Evolutionary conservation across 2,329 filamentous ascomycete species (phyloP).

Genomic region (Ophiocordyceps australis): DNA sequence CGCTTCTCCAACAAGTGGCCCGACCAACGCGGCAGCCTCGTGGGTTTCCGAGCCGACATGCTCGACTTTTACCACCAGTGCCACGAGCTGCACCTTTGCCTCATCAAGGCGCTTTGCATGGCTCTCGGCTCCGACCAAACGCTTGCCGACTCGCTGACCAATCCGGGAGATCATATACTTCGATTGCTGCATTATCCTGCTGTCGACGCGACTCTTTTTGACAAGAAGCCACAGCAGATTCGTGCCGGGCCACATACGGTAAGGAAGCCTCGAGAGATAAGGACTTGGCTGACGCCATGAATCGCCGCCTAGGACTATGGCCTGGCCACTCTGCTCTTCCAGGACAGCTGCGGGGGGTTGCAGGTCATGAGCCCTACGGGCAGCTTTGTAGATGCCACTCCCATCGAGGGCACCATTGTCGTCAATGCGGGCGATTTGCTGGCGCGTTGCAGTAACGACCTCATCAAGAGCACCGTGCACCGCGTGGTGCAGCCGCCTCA

Average conservation of each 20-base stretch:
- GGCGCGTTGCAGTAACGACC: constrained; percentile 78
- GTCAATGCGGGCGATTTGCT: constrained; percentile 81
- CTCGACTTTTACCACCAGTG: constrained; percentile 55
- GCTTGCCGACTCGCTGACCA: constrained; percentile 64
- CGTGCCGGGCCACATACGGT: constrained; percentile 60
- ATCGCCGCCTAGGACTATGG: constrained; percentile 40
- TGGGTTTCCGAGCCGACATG: constrained; percentile 56
- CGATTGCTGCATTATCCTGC: constrained; percentile 62
- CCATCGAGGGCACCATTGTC: constrained; percentile 66
- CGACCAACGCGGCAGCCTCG: constrained; percentile 18
- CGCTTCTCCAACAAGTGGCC: constrained; percentile 67
- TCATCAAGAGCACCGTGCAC: constrained; percentile 79
- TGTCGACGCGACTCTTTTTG: constrained; percentile 47
- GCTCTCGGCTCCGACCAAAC: constrained; percentile 52
- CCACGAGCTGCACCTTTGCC: constrained; percentile 52
- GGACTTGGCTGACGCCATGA: no score
- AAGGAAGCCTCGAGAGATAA: no score
- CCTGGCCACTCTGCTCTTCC: constrained; percentile 43
- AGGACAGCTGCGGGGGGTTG: constrained; percentile 35
- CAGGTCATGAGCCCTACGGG: constrained; percentile 53
- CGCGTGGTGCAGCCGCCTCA: constrained; percentile 73
- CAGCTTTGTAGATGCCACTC: constrained; percentile 65
- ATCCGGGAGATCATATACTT: constrained; percentile 51
- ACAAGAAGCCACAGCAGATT: constrained; percentile 48
- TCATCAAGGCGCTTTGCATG: constrained; percentile 76